Base-by-base conservation (phyloP, 805 yeast species). In the Pichia pseudocactophila region DNA sequence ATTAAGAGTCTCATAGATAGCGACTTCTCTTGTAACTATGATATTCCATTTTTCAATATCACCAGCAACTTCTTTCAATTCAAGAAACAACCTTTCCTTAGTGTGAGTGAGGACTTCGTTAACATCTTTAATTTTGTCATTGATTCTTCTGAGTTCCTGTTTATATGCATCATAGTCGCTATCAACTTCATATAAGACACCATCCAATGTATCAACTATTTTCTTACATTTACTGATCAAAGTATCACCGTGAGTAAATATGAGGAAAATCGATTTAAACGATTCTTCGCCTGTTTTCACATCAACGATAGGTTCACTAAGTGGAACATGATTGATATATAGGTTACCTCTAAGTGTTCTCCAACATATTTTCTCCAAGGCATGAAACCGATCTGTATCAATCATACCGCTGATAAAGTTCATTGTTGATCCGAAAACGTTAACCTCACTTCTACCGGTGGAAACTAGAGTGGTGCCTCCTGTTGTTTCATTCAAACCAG, bases 261-360 rank as follows among this genome's bases (percentile, higher is more conserved):
- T 80, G 42, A 92, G 73, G 54, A 92, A 89, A 34, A 87, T 82
- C 56, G 83, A 85, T 62, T 89, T 89, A 45, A 70, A 74, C 6
- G 78, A 74, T 37, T 64, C 61, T 27, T 71, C 69, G 31, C 74
- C 74, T 18, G 79, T 60, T 53, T 74, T 69, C 28, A 72, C 63
- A 53, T 86, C 90, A 50, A 71, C 66, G 17, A 85, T 65, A 3
- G 78, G 74, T 53, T 81, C 85, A 11, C 75, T 73, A 43, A 90
- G 76, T 45, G 85, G 90, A 39, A 76, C 75, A 58, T 81, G 78
- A 54, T 82, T 80, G 61, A 89, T 78, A 57, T 75, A 86, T 50
- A 94, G 67, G 61, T 92, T 92, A 55, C 98, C 98, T 59, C 98
- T 78, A 47, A 90, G 71, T 15, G 87, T 76, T 64, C 99, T 76